Evolutionary conservation across 1,284 basidiomycete species (phyloP).

Genomic region (Sanguinoderma infundibulare): DNA sequence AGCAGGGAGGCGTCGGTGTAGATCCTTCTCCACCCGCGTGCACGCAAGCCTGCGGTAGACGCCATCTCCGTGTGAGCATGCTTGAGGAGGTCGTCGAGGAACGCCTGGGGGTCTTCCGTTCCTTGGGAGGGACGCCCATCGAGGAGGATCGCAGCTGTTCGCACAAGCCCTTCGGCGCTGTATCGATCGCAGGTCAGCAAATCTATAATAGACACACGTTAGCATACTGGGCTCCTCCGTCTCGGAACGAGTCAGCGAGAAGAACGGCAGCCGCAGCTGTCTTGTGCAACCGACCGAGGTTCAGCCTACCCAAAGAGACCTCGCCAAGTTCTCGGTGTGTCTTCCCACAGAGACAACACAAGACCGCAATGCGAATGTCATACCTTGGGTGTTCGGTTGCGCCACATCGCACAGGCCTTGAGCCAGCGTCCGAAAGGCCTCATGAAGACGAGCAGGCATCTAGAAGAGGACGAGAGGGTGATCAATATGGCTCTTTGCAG

Average conservation of each 20-base stretch:
- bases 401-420: slow-evolving; percentile 6
- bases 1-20: slow-evolving; percentile 71
- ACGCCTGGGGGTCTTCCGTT: background rate
- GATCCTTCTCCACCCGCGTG: slow-evolving; percentile 54
- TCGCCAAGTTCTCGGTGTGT: background rate
- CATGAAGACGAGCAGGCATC: slow-evolving; percentile 15
- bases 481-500: background rate
- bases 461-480: background rate
- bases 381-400: slow-evolving; percentile 13
- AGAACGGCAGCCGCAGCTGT: background rate
- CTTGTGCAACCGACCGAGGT: background rate
- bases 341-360: background rate
- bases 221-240: background rate
- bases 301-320: background rate
- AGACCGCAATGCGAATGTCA: background rate
- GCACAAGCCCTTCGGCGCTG: slow-evolving; percentile 5
- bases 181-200: slow-evolving; percentile 12
- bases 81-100: slow-evolving; percentile 29
- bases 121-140: background rate
- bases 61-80: slow-evolving; percentile 32
- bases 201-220: slow-evolving; percentile 11
- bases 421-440: background rate
- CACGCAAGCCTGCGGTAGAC: background rate
- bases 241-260: background rate
- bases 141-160: slow-evolving; percentile 11